Conservation (phyloP, 805 yeast genomes). For the Starmerella floricola region DNA sequence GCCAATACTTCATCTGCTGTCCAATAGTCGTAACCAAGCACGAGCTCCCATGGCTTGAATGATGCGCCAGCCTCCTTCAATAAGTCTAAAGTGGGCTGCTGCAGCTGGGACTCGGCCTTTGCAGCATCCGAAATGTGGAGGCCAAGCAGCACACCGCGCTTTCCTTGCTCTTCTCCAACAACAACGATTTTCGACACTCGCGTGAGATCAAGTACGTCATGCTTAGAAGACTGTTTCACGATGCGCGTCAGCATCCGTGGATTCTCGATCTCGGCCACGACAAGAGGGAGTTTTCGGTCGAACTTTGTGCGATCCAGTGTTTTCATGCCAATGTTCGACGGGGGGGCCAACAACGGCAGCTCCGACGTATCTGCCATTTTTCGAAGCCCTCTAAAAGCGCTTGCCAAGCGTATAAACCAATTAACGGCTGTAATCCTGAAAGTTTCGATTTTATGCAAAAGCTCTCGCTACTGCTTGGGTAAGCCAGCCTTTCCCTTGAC, state of each 20-base stretch:
- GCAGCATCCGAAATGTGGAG: slow-evolving; percentile 30
- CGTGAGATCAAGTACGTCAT: slow-evolving; percentile 58
- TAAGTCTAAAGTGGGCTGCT: slow-evolving; percentile 35
- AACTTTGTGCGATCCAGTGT: slow-evolving; percentile 58
- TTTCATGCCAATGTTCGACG: slow-evolving; percentile 53
- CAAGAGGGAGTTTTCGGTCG: slow-evolving; percentile 41
- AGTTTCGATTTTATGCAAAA: too few species aligned
- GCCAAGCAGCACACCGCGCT: slow-evolving; percentile 48
- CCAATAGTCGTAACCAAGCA: slow-evolving; percentile 70
- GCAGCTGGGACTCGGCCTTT: slow-evolving; percentile 29
- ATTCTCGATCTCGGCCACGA: slow-evolving; percentile 59
- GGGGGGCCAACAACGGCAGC: slow-evolving; percentile 36
- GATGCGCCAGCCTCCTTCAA: slow-evolving; percentile 39
- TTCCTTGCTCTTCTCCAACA: slow-evolving; percentile 23
- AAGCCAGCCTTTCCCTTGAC: neutral
- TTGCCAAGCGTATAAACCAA: neutral
- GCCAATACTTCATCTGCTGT: slow-evolving; percentile 72
- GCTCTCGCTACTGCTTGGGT: neutral
- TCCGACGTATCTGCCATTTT: neutral
- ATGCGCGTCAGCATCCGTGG: slow-evolving; percentile 49
- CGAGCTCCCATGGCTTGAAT: slow-evolving; percentile 42
- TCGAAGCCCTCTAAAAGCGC: neutral
- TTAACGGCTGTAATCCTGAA: neutral
- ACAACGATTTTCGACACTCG: slow-evolving; percentile 58
- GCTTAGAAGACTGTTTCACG: slow-evolving; percentile 40